Conservation (phyloP, 1,284 basidiomycete species). For the Ustilago curta region DNA sequence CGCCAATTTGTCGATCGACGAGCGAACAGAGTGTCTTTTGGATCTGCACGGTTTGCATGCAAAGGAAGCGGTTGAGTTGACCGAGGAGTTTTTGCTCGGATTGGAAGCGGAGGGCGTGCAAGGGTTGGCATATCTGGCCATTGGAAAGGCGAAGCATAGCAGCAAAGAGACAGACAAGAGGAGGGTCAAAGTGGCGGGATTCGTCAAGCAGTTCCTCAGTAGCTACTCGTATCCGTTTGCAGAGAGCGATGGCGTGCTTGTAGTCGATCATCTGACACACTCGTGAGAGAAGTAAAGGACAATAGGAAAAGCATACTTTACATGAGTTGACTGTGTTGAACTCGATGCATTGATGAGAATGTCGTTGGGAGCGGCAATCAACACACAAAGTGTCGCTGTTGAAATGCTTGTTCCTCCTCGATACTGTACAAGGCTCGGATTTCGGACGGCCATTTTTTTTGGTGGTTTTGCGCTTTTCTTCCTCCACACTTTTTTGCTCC, state of each 20-base stretch:
- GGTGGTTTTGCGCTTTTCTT: slow-evolving; percentile 1
- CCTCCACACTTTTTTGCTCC: slow-evolving; percentile 7
- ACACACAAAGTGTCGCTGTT: neutral
- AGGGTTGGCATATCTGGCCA: slow-evolving; percentile 81
- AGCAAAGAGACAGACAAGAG: slow-evolving; percentile 83
- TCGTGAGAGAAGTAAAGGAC: slow-evolving; percentile 17
- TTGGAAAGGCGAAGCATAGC: slow-evolving; percentile 95
- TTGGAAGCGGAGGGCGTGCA: slow-evolving; percentile 83
- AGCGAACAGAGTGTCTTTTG: slow-evolving; percentile 76
- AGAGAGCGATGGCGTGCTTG: slow-evolving; percentile 88
- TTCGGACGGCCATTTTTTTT: slow-evolving; percentile 5
- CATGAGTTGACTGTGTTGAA: neutral
- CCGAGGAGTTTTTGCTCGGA: slow-evolving; percentile 85
- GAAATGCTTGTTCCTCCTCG: neutral
- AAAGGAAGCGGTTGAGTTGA: slow-evolving; percentile 87
- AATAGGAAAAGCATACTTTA: neutral
- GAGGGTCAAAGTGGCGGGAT: slow-evolving; percentile 82
- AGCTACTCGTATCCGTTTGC: slow-evolving; percentile 89
- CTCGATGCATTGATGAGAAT: neutral
- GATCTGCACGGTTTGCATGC: slow-evolving; percentile 76
- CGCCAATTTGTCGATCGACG: slow-evolving; percentile 74
- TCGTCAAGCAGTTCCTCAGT: slow-evolving; percentile 87
- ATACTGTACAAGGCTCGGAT: slow-evolving; percentile 1
- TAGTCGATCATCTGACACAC: slow-evolving; percentile 77
- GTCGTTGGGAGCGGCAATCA: neutral